Evolutionary conservation across 768 basidiomycete species (phyloP).

Genomic region (Collybia sp.): DNA sequence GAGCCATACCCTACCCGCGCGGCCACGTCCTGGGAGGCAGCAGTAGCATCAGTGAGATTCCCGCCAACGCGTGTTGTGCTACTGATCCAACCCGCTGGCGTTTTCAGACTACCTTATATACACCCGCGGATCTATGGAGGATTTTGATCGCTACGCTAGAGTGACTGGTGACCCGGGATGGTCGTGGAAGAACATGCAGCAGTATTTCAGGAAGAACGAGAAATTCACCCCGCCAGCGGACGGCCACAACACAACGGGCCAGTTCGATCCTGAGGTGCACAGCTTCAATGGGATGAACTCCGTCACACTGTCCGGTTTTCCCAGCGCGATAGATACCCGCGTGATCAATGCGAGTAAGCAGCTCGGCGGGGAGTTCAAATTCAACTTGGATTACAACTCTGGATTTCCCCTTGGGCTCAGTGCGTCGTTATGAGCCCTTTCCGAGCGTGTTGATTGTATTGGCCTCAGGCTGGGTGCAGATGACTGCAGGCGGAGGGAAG

Average conservation of each 20-base stretch:
- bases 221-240: slow-evolving; percentile 9
- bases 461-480: slow-evolving; percentile 18
- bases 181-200: slow-evolving; percentile 25
- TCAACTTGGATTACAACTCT: slow-evolving; percentile 19
- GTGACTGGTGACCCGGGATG: slow-evolving; percentile 24
- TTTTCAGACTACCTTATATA: slow-evolving; percentile 21
- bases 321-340: slow-evolving; percentile 17
- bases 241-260: slow-evolving; percentile 23
- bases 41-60: slow-evolving; percentile 15
- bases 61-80: not conserved
- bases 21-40: slow-evolving; percentile 20
- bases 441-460: not conserved
- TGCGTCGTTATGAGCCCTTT: slow-evolving; percentile 4
- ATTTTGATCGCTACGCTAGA: slow-evolving; percentile 25
- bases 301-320: slow-evolving; percentile 24
- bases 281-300: slow-evolving; percentile 20
- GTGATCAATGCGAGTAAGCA: slow-evolving; percentile 21
- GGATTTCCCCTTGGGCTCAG: slow-evolving; percentile 19
- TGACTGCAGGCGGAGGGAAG: slow-evolving; percentile 16
- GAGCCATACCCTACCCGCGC: slow-evolving; percentile 14
- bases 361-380: slow-evolving; percentile 17
- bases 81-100: not conserved
- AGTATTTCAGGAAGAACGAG: slow-evolving; percentile 24
- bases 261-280: slow-evolving; percentile 24
- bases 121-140: slow-evolving; percentile 27